phyloP scores from a whole-genome alignment of 2,329 filamentous ascomycete species.

The Talaromyces piceae region DNA sequence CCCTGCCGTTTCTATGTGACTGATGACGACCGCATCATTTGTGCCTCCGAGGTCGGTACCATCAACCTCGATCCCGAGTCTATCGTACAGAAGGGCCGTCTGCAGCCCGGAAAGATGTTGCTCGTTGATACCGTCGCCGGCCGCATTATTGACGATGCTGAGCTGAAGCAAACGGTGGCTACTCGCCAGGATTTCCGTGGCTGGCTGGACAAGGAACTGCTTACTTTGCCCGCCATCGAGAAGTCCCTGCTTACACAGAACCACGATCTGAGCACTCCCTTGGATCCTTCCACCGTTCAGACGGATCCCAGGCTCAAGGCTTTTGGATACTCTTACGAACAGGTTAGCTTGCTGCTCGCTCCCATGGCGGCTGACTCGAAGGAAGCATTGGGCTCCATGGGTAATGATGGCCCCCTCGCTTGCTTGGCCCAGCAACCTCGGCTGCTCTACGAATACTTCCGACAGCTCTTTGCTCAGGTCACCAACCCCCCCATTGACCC shows the following conservation, averaged over 20 bases:
- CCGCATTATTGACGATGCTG: conserved; percentile 87
- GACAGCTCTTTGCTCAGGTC: conserved; percentile 94
- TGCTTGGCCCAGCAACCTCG: conserved; percentile 86
- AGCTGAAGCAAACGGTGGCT: conserved; percentile 84
- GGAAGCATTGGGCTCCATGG: conserved; percentile 95
- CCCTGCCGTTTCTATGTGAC: conserved; percentile 96
- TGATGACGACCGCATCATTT: conserved; percentile 94
- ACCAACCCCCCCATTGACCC: conserved; percentile 97
- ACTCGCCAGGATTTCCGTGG: conserved; percentile 77
- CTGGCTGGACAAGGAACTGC: conserved; percentile 80
- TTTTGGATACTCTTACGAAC: conserved; percentile 92
- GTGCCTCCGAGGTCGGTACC: conserved; percentile 91
- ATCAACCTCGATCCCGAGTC: conserved; percentile 85
- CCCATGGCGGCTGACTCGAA: conserved; percentile 98
- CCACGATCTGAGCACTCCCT: conserved; percentile 58
- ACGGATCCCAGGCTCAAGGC: conserved; percentile 77
- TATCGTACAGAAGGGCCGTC: conserved; percentile 83
- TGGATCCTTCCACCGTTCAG: conserved; percentile 65
- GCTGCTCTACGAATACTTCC: conserved; percentile 91
- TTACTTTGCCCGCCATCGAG: conserved; percentile 70
- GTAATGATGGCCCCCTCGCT: conserved; percentile 88
- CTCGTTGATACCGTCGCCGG: conserved; percentile 86
- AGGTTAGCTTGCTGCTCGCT: conserved; percentile 82
- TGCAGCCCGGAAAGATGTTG: conserved; percentile 93
- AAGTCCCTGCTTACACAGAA: conserved; percentile 50